Evolutionary conservation across 2,329 filamentous ascomycete genomes (phyloP), one percentile per base, ranked within the genome.

Genomic region (Atkinsonella texensis): DNA sequence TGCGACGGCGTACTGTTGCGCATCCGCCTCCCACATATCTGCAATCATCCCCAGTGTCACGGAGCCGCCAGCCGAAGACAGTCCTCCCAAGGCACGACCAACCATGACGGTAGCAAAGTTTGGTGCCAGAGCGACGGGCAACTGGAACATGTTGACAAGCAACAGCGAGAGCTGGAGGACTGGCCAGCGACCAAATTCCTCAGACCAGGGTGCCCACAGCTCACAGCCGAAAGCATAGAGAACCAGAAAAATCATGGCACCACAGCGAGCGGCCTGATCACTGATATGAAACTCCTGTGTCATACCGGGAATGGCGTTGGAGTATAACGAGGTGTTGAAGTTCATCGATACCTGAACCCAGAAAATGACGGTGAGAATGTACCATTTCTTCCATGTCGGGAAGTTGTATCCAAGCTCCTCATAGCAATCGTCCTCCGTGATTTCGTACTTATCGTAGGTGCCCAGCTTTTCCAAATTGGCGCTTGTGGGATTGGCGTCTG

Each of bases 221-320:
- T 93, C 88, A 64, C 88, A 93, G 38, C 88, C 88, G 63, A 93
- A 90, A 39, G 87, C 87, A 64, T 94, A 93, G 2, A 83, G 67
- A 48, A 93, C 76, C 40, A 94, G 69, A 69, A 91, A 93, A 55
- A 89, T 79, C 69, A 86, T 84, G 53, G 86, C 85, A 63, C 87
- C 87, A 52, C 80, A 77, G 51, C 86, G 79, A 4, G 83, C 86
- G 4, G 77, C 80, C 64, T 88, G 84, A 31, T 71, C 70, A 55
- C 81, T 84, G 55, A 91, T 82, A 46, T 69, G 58, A 57, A 87
- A 93, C 54, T 89, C 76, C 18, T 82, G 70, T 0, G 77, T 71
- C 48, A 89, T 86, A 23, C 84, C 83, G 1, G 64, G 62, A 31
- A 85, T 70, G 46, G 79, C 84, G 58, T 87, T 87, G 20, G 83